phyloP scores from a whole-genome alignment of 1,139 yeast genomes.

The Yamadazyma aaseri region DNA sequence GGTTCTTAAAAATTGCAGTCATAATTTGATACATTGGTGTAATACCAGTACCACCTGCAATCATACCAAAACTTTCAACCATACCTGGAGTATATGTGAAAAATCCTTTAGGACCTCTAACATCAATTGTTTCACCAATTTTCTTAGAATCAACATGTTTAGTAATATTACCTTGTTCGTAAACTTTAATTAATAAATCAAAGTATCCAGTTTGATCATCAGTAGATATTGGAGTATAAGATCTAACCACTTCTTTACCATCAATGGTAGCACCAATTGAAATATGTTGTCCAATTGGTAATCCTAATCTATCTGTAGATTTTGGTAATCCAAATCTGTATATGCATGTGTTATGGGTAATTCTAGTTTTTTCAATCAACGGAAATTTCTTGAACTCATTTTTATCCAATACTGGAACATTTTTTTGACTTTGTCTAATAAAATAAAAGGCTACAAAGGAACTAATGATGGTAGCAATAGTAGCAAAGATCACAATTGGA shows the following conservation, averaged over 20 bases:
- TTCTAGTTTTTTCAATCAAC: constrained; percentile 70
- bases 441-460: constrained; percentile 39
- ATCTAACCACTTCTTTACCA: constrained; percentile 84
- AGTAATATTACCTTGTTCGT: constrained; percentile 88
- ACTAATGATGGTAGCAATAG: constrained; percentile 43
- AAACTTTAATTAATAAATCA: constrained; percentile 88
- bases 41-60: constrained; percentile 97
- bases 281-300: constrained; percentile 95
- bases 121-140: constrained; percentile 44
- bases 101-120: constrained; percentile 91
- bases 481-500: constrained; percentile 37
- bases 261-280: constrained; percentile 62
- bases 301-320: constrained; percentile 72
- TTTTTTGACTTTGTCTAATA: constrained; percentile 35
- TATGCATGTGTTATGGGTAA: constrained; percentile 81
- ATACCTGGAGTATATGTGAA: constrained; percentile 83
- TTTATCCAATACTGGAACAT: constrained; percentile 57
- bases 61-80: constrained; percentile 73
- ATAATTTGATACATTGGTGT: constrained; percentile 90
- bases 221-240: constrained; percentile 91
- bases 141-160: constrained; percentile 66
- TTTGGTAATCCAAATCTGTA: constrained; percentile 85
- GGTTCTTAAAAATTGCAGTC: constrained; percentile 66
- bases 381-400: constrained; percentile 80
- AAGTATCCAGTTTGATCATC: constrained; percentile 85